A percentile compares a stretch with the other conserved stretches of the same genome.
phyloP scores from a whole-genome alignment of 305 asterid species.

The Fraxinus floribunda region DNA sequence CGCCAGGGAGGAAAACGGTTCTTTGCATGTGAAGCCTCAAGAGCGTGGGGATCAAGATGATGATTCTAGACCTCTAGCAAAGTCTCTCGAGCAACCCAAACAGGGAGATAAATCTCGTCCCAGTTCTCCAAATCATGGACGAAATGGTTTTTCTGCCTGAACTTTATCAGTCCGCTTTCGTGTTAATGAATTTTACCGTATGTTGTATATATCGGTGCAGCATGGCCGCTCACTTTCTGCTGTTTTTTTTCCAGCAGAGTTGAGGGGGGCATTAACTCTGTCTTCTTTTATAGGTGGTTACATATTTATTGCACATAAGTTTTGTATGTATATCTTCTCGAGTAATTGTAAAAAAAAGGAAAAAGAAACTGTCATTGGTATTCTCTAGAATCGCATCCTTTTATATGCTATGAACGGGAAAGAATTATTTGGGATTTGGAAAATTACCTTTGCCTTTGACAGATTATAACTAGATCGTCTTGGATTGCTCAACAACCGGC shows the following conservation, averaged over 20 bases:
- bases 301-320: conserved; percentile 42
- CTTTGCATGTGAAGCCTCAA: conserved; percentile 25
- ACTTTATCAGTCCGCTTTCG: conserved; percentile 7
- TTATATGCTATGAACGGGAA: not conserved
- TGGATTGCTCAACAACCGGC: not conserved
- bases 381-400: not conserved
- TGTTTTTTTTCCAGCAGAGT: conserved; percentile 54
- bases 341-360: conserved; percentile 30
- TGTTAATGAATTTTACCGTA: conserved; percentile 17
- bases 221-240: conserved; percentile 52
- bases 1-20: conserved; percentile 22
- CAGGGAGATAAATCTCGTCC: conserved; percentile 23
- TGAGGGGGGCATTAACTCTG: conserved; percentile 42
- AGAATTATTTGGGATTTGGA: not conserved
- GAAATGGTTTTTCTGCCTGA: conserved; percentile 27
- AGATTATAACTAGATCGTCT: not conserved
- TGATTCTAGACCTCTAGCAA: conserved; percentile 20
- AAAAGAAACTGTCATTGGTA: not conserved
- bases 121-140: conserved; percentile 31
- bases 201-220: conserved; percentile 42
- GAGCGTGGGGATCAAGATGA: conserved; percentile 24
- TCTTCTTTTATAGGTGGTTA: conserved; percentile 23
- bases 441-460: not conserved
- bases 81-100: conserved; percentile 29
- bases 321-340: conserved; percentile 30